phyloP scores from a whole-genome alignment of 805 yeast genomes.

The Candida xiaguanensis region DNA sequence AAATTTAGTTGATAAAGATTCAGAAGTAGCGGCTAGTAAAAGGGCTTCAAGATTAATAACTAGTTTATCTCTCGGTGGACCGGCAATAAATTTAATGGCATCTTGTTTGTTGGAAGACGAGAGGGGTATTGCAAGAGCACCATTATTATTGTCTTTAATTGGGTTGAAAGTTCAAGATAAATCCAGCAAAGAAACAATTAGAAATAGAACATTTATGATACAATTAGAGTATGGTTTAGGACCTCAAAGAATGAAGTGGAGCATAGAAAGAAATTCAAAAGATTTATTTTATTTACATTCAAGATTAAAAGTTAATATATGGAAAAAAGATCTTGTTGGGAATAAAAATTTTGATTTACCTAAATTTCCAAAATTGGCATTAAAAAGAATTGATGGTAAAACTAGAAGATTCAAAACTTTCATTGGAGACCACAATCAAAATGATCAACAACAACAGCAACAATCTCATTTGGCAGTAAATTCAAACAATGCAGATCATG shows the following conservation, averaged over 20 bases:
- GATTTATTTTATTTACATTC: slow-evolving; percentile 74
- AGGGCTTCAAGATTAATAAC: slow-evolving; percentile 33
- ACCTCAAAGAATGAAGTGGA: slow-evolving; percentile 73
- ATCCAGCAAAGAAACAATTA: slow-evolving; percentile 35
- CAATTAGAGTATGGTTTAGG: slow-evolving; percentile 91
- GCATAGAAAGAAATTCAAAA: slow-evolving; percentile 64
- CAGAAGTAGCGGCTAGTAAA: slow-evolving; percentile 28
- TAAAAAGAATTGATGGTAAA: slow-evolving; percentile 12
- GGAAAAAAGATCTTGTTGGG: slow-evolving; percentile 30
- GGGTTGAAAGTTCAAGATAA: slow-evolving; percentile 59
- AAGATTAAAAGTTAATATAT: slow-evolving; percentile 50
- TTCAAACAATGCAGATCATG: slow-evolving; percentile 12
- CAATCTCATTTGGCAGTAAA: neutral
- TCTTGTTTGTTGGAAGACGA: slow-evolving; percentile 76
- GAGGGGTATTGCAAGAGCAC: slow-evolving; percentile 72
- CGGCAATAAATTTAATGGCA: slow-evolving; percentile 72
- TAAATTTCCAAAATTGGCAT: slow-evolving; percentile 40
- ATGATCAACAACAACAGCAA: neutral
- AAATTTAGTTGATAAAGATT: slow-evolving; percentile 11
- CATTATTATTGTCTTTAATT: slow-evolving; percentile 70
- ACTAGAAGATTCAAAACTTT: neutral
- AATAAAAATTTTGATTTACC: slow-evolving; percentile 41
- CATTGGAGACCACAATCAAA: neutral
- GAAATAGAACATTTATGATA: slow-evolving; percentile 51
- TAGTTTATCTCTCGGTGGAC: slow-evolving; percentile 60